Percentiles rank a stretch among this genome's conserved stretches.
Conservation (phyloP, 2,329 filamentous ascomycete species). For the Aspergillus sp. region DNA sequence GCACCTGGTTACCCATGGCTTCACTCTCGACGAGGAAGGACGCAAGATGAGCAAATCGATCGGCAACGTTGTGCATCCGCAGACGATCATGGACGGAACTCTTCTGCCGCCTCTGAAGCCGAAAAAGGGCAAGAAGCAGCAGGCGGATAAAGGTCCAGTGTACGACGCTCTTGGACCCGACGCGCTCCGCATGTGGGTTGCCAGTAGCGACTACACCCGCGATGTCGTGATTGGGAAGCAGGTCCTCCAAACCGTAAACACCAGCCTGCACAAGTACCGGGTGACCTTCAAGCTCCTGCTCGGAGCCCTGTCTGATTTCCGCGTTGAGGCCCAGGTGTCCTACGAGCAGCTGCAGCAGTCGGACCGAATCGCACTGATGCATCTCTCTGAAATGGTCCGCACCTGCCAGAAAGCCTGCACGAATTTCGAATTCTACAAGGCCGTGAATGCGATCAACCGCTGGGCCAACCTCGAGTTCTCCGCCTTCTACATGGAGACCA, state of each 20-base stretch:
- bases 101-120: constrained; percentile 68
- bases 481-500: constrained; percentile 87
- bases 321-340: constrained; percentile 38
- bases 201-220: constrained; percentile 84
- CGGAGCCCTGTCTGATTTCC: constrained; percentile 65
- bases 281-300: constrained; percentile 88
- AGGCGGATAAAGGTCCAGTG: constrained; percentile 35
- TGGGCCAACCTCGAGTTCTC: constrained; percentile 84
- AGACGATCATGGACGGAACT: constrained; percentile 80
- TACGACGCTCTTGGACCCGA: constrained; percentile 80
- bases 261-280: constrained; percentile 78
- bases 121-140: constrained; percentile 56
- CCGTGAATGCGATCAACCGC: constrained; percentile 68
- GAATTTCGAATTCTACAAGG: constrained; percentile 80
- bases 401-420: constrained; percentile 66
- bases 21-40: constrained; percentile 83
- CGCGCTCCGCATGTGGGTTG: constrained; percentile 85
- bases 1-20: constrained; percentile 91
- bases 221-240: constrained; percentile 81
- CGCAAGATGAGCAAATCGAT: constrained; percentile 99
- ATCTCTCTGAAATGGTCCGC: constrained; percentile 65
- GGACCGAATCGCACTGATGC: constrained; percentile 75
- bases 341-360: constrained; percentile 56
- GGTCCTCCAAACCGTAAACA: constrained; percentile 74
- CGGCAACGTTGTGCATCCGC: constrained; percentile 80